Conservation (phyloP, 805 yeast species). For the Candida mattraensis region DNA sequence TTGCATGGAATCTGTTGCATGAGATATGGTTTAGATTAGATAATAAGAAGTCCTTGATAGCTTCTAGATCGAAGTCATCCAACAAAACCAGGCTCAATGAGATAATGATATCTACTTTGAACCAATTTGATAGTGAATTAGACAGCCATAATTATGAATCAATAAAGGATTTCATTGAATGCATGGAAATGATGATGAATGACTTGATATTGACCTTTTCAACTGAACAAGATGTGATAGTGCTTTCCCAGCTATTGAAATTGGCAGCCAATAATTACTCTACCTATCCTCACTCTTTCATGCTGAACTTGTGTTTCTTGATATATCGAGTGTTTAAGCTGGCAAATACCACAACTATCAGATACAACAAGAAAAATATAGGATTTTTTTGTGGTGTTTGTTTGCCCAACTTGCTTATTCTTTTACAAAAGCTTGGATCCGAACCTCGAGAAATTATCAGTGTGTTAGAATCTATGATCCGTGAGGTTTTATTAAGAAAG, state of each 20-base stretch:
- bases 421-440: conserved; percentile 3
- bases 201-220: conserved; percentile 19
- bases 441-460: neutral
- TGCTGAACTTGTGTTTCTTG: conserved; percentile 5
- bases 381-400: conserved; percentile 26
- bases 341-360: conserved; percentile 23
- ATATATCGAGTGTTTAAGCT: conserved; percentile 21
- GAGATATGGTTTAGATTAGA: conserved; percentile 27
- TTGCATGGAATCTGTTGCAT: conserved; percentile 53
- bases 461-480: conserved; percentile 22
- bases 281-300: conserved; percentile 3
- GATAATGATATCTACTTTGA: conserved; percentile 28
- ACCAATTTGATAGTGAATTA: conserved; percentile 16
- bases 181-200: conserved; percentile 18
- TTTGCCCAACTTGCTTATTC: conserved; percentile 22
- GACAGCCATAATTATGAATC: conserved; percentile 24
- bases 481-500: conserved; percentile 30
- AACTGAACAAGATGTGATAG: conserved; percentile 28
- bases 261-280: conserved; percentile 3
- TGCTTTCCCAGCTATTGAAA: conserved; percentile 17
- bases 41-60: conserved; percentile 20
- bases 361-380: conserved; percentile 28
- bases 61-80: conserved; percentile 40
- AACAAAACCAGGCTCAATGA: conserved; percentile 45
- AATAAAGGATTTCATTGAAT: conserved; percentile 20